phyloP scores from a whole-genome alignment of 2,329 filamentous ascomycete genomes.

The Phialocephala sp. region DNA sequence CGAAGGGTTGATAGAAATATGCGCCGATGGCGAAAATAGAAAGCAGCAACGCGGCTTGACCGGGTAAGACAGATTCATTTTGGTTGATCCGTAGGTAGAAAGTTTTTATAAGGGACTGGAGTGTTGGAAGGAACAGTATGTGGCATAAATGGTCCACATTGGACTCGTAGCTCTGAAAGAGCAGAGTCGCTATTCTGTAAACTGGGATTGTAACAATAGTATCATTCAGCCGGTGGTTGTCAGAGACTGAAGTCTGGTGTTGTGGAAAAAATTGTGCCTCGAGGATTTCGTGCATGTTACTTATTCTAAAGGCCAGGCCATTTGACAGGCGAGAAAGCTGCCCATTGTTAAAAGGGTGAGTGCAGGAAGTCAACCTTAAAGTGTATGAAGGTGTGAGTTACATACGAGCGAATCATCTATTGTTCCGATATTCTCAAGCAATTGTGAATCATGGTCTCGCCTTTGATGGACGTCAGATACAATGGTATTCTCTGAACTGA shows the following conservation, averaged over 20 bases:
- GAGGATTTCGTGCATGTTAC: constrained; percentile 26
- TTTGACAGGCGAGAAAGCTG: constrained; percentile 33
- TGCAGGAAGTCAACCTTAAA: neutral
- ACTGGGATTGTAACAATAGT: constrained; percentile 12
- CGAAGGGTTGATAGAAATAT: constrained; percentile 35
- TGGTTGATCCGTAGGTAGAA: constrained; percentile 35
- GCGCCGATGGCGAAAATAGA: constrained; percentile 38
- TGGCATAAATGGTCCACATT: constrained; percentile 34
- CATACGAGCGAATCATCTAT: constrained; percentile 27
- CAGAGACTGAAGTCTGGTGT: neutral
- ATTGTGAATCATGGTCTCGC: constrained; percentile 20
- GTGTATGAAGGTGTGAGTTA: constrained; percentile 4
- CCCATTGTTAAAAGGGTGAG: constrained; percentile 13
- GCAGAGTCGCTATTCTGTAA: constrained; percentile 31
- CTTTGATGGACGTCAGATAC: constrained; percentile 20
- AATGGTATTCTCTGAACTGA: neutral
- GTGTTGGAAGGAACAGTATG: constrained; percentile 36
- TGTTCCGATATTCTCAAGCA: constrained; percentile 27
- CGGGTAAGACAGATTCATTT: constrained; percentile 29
- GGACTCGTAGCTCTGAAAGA: constrained; percentile 35
- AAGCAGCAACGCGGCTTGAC: constrained; percentile 39
- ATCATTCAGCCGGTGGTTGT: neutral
- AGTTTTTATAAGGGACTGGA: constrained; percentile 34
- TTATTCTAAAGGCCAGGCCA: constrained; percentile 28
- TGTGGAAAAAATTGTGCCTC: neutral